Evolutionary conservation across 306 rosid species (phyloP).

Genomic region (Erythrophleum fordii): DNA sequence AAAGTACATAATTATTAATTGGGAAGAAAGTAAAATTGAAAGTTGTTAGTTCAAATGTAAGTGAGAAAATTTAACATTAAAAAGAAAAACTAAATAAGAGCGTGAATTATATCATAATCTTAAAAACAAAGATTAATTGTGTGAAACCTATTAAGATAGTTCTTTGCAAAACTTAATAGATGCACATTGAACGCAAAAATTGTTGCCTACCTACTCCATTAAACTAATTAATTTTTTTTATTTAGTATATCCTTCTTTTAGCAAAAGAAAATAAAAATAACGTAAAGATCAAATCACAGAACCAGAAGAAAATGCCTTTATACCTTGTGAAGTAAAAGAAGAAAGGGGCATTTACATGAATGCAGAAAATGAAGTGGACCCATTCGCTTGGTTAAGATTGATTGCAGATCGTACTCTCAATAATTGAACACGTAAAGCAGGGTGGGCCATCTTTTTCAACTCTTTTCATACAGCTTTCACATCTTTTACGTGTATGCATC

Average conservation of each 20-base stretch:
- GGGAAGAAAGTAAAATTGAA: no score
- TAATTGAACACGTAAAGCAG: constrained; percentile 10
- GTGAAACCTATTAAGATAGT: no score
- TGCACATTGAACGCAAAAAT: no score
- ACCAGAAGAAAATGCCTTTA: not conserved
- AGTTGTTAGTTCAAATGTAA: no score
- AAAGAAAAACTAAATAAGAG: no score
- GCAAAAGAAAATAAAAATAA: constrained; percentile 27
- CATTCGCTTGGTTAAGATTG: not conserved
- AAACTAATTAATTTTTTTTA: not conserved
- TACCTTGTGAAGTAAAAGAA: not conserved
- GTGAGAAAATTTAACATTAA: no score
- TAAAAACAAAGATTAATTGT: no score
- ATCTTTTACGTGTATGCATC: not conserved
- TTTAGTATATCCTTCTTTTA: constrained; percentile 39
- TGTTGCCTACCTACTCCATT: no score
- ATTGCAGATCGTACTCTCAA: not conserved
- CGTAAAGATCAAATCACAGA: not conserved
- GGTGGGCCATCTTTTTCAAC: constrained; percentile 32
- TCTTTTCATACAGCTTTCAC: constrained; percentile 1
- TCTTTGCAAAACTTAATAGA: no score
- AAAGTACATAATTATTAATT: no score
- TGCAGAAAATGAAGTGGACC: not conserved
- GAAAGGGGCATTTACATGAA: not conserved
- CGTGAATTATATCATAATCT: no score